Base-by-base conservation (phyloP, 1,284 basidiomycete genomes). In the Fomitopsis pinicola region DNA sequence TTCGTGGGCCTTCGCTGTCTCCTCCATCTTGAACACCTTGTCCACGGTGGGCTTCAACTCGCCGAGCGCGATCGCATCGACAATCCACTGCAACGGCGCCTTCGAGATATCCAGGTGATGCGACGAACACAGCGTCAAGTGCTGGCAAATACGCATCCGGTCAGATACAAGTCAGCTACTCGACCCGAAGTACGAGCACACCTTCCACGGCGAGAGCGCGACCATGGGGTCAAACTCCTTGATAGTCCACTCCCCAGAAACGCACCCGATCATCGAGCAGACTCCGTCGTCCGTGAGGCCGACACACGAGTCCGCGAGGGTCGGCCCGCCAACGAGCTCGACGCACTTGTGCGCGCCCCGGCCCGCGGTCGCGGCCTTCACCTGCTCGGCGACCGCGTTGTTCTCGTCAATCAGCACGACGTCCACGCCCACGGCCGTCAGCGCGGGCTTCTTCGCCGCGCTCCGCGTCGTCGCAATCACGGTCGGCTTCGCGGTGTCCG, bases 11-110 rank as follows among this genome's bases (percentile, higher is more conserved):
- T 36, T 50, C 38, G 55, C 60, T 10, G 60, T 61, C 56, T 61
- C 56, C 42, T 61, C 60, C 60, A 61, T 61, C 50, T 58, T 61
- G 50, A 58, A 61, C 10, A 61, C 60, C 56, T 61, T 61, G 56
- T 57, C 60, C 40, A 61, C 28, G 30, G 48, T 57, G 14, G 55
- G 40, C 15, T 48, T 58, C 28, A 61, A 28, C 42, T 61, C 60
- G 36, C 60, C 60, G 28, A 22, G 50, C 22, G 60, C 48, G 10
- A 61, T 55, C 22, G 60, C 60, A 33, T 61, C 50, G 33, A 61
- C 60, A 12, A 61, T 61, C 60, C 60, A 61, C 60, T 61, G 60
- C 28, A 61, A 40, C 22, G 60, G 60, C 6, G 50, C 48, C n/a
- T 58, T 61, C 15, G 60, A 61, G 26, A 61, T 55, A 35, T 61